Evolutionary conservation across 2,329 filamentous ascomycete genomes (phyloP).

Genomic region (Thielaviopsis ethacetica): DNA sequence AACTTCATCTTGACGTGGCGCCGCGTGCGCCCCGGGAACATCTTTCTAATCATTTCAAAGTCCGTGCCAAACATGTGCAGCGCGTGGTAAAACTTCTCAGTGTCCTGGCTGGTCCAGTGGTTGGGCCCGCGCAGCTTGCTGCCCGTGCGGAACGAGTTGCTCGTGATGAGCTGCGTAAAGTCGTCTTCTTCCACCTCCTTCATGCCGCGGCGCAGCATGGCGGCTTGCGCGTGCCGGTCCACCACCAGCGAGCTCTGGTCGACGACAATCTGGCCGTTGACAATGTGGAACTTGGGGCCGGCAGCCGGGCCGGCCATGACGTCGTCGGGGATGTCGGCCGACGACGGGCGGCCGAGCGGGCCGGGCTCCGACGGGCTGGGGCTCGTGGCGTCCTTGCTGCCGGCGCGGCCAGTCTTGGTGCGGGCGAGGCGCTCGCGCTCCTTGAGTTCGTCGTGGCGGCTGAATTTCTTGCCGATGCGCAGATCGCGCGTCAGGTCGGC

Average conservation of each 20-base stretch:
- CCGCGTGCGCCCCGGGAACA: constrained; percentile 57
- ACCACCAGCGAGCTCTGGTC: constrained; percentile 52
- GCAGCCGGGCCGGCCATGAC: constrained; percentile 17
- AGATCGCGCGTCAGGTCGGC: constrained; percentile 54
- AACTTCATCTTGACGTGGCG: constrained; percentile 70
- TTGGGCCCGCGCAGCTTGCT: constrained; percentile 48
- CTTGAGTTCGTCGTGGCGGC: constrained; percentile 55
- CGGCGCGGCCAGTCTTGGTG: constrained; percentile 14
- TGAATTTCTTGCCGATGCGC: constrained; percentile 58
- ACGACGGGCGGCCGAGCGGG: not conserved
- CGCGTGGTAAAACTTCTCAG: constrained; percentile 59
- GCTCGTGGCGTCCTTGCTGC: constrained; percentile 19
- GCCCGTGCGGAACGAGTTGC: constrained; percentile 44
- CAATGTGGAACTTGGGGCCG: constrained; percentile 42
- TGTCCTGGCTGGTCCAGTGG: constrained; percentile 55
- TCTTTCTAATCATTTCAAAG: constrained; percentile 61
- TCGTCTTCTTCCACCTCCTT: constrained; percentile 63
- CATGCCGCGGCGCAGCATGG: constrained; percentile 33
- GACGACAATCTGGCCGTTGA: constrained; percentile 57
- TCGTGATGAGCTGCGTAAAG: constrained; percentile 55
- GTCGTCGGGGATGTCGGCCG: not conserved
- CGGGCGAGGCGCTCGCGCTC: constrained; percentile 41
- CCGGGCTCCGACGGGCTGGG: constrained; percentile 2
- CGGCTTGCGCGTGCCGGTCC: constrained; percentile 49
- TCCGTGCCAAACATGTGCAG: constrained; percentile 67